A percentile compares a stretch with the other conserved stretches of the same genome.
Conservation (phyloP, 139 green algal genomes). For the Medakamo hakoo region DNA sequence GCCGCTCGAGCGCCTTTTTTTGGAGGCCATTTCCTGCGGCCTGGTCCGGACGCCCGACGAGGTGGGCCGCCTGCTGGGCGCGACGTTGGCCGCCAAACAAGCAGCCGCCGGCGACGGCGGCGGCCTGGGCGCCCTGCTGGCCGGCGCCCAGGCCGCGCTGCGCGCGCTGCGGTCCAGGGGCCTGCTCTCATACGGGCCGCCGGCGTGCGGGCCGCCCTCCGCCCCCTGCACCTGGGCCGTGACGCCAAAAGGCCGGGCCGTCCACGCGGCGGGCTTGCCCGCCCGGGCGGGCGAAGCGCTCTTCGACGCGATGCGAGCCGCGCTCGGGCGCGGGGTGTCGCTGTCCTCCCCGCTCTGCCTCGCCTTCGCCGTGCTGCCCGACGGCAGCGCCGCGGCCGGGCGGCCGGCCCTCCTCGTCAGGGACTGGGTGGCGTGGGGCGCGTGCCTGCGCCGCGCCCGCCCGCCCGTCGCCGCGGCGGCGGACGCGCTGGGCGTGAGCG, state of each 20-base stretch:
- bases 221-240: background rate
- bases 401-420: background rate
- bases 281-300: background rate
- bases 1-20: slow-evolving; percentile 38
- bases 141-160: slow-evolving; percentile 15
- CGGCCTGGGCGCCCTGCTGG: slow-evolving; percentile 1
- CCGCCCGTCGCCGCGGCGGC: background rate
- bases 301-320: background rate
- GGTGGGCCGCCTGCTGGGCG: slow-evolving; percentile 25
- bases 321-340: background rate
- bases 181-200: background rate
- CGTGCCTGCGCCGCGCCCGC: background rate
- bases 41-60: slow-evolving; percentile 4
- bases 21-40: slow-evolving; percentile 39
- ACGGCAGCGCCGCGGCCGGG: too few relatives aligned
- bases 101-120: slow-evolving; percentile 14
- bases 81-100: slow-evolving; percentile 27
- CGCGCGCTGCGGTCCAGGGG: slow-evolving; percentile 3
- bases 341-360: background rate
- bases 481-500: background rate
- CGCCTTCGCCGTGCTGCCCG: background rate
- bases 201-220: too few relatives aligned
- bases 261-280: background rate
- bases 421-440: background rate
- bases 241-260: too few relatives aligned